Percentiles rank a stretch among this genome's conserved stretches.
Conservation (phyloP, 495 filamentous ascomycete genomes). For the Penicillium paxilli region DNA sequence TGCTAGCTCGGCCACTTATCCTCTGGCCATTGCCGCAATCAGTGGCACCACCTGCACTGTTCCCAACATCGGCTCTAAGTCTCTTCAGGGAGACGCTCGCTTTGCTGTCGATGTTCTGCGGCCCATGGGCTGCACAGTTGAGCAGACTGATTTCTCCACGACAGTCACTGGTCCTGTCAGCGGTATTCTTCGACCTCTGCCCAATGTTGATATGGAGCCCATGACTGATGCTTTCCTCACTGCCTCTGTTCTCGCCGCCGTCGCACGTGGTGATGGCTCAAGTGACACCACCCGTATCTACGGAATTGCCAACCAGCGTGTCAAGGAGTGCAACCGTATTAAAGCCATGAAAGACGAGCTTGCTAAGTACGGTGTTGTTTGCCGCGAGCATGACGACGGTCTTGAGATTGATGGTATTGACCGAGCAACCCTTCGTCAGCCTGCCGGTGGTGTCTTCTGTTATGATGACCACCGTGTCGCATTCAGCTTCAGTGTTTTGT, state of each 20-base stretch:
- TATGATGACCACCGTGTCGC: conserved; percentile 98
- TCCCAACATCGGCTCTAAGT: conserved; percentile 90
- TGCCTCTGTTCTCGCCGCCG: conserved; percentile 88
- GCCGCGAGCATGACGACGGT: conserved; percentile 86
- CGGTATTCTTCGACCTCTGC: conserved; percentile 67
- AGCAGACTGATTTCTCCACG: conserved; percentile 81
- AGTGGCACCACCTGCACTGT: conserved; percentile 93
- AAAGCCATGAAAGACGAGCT: conserved; percentile 94
- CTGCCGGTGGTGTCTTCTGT: conserved; percentile 74
- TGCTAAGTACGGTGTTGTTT: conserved; percentile 90
- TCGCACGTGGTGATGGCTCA: conserved; percentile 62
- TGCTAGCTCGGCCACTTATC: conserved; percentile 96
- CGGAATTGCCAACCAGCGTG: conserved; percentile 97
- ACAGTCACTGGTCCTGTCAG: conserved; percentile 86
- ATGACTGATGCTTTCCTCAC: conserved; percentile 99
- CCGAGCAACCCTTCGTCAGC: conserved; percentile 57
- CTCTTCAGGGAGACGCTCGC: conserved; percentile 91
- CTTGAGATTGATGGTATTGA: conserved; percentile 79
- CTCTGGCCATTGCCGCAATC: conserved; percentile 90
- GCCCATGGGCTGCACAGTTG: conserved; percentile 91
- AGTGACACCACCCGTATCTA: conserved; percentile 75
- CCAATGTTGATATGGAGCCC: conserved; percentile 93
- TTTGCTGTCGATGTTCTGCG: conserved; percentile 89
- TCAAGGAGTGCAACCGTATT: conserved; percentile 98
- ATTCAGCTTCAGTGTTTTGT: conserved; percentile 96